These are phyloP conservation scores for Hymenoscyphus infarciens DNA, from an alignment of 2,329 filamentous ascomycete genomes.

Conservation along the genomic window DNA sequence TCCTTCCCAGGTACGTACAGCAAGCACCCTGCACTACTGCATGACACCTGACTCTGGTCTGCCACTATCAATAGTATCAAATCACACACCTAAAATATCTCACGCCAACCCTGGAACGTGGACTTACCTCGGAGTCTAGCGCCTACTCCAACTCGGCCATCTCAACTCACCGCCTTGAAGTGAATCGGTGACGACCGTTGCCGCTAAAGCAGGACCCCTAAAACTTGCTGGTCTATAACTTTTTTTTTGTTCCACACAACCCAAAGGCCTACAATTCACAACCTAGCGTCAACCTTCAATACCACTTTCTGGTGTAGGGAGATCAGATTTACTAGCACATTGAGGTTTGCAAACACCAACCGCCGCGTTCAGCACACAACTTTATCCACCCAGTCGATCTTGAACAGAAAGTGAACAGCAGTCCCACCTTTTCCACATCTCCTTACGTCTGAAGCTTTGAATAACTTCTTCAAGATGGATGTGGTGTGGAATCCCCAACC, in stretches of 20 bases:
- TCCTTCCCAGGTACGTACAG: neutral
- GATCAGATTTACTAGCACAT: too few species aligned
- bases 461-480: neutral
- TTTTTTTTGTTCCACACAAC: neutral
- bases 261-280: too few species aligned
- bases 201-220: neutral
- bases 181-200: neutral
- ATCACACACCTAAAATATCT: neutral
- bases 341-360: neutral
- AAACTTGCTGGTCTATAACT: conserved; percentile 3
- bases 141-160: neutral
- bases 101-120: neutral
- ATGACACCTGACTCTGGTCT: conserved; percentile 8
- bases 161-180: neutral
- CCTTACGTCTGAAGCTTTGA: neutral
- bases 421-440: neutral
- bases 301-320: too few species aligned
- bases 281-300: too few species aligned
- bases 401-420: neutral
- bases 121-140: conserved; percentile 1
- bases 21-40: conserved; percentile 2
- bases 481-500: neutral
- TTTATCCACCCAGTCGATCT: neutral
- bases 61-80: neutral
- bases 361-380: neutral